Percentiles rank a stretch among this genome's conserved stretches.
Evolutionary conservation across 1,139 yeast species (phyloP).

Genomic region (Sugiyamaella japonica): DNA sequence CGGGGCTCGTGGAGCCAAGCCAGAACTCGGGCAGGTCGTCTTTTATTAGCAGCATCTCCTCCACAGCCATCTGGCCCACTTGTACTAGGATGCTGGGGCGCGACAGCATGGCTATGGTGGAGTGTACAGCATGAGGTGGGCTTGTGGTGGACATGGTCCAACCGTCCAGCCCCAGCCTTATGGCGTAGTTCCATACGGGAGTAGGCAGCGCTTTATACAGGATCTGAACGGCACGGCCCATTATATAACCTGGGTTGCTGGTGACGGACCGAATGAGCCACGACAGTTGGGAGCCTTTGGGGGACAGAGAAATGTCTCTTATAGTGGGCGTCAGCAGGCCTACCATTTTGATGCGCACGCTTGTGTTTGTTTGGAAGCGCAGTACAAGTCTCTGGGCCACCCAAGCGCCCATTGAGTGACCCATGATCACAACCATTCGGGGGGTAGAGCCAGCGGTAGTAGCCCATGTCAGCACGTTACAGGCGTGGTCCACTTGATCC

Average conservation of each 20-base stretch:
- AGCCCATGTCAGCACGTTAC: conserved; percentile 23
- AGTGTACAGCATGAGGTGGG: conserved; percentile 46
- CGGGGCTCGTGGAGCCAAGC: not conserved
- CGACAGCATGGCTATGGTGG: conserved; percentile 47
- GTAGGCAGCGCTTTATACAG: conserved; percentile 29
- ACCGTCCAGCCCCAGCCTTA: conserved; percentile 23
- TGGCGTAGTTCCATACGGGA: conserved; percentile 20
- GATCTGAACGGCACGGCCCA: conserved; percentile 24
- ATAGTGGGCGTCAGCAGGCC: conserved; percentile 68
- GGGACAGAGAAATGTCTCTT: conserved; percentile 53
- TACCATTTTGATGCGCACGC: conserved; percentile 42
- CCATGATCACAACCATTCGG: conserved; percentile 49
- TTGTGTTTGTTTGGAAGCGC: conserved; percentile 20
- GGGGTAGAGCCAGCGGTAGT: conserved; percentile 11
- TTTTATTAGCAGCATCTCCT: conserved; percentile 55
- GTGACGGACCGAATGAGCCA: conserved; percentile 29
- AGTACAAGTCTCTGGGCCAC: conserved; percentile 52
- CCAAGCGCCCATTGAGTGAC: conserved; percentile 66
- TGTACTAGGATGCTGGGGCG: conserved; percentile 51
- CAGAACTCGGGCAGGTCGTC: conserved; percentile 25
- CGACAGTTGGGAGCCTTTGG: conserved; percentile 49
- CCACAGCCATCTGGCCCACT: conserved; percentile 55
- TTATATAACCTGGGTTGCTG: conserved; percentile 19
- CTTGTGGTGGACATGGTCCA: conserved; percentile 17
- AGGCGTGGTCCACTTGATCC: conserved; percentile 50